These are phyloP conservation scores for Cladosporium halotolerans DNA, from an alignment of 2,329 filamentous ascomycete genomes.

Conservation along the genomic window DNA sequence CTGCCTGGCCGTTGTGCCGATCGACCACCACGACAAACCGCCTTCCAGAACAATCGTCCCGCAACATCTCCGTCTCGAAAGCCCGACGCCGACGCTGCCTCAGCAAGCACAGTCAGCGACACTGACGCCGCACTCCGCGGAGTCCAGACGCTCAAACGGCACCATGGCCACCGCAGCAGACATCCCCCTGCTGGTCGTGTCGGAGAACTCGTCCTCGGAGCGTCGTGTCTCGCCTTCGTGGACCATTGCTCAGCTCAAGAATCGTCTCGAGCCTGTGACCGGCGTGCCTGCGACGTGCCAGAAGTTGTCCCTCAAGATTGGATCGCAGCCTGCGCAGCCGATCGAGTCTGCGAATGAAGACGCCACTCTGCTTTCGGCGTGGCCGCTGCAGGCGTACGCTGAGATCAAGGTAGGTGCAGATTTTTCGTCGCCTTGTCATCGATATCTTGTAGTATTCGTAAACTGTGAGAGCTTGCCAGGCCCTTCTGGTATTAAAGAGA, in stretches of 20 bases:
- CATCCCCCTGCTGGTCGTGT: slow-evolving; percentile 67
- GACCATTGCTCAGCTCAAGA: slow-evolving; percentile 77
- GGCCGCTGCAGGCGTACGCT: slow-evolving; percentile 65
- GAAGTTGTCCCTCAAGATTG: slow-evolving; percentile 63
- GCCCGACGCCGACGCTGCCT: background rate
- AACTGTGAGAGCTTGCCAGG: too few species aligned
- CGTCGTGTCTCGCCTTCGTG: slow-evolving; percentile 88
- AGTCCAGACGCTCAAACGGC: background rate
- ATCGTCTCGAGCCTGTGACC: slow-evolving; percentile 85
- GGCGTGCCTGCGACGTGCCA: slow-evolving; percentile 80
- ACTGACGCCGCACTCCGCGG: background rate
- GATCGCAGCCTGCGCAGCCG: slow-evolving; percentile 55
- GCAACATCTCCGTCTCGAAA: background rate
- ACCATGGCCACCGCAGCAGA: slow-evolving; percentile 48
- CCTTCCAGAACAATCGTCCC: background rate
- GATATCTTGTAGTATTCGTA: too few species aligned
- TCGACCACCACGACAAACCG: background rate
- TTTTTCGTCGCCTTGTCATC: background rate
- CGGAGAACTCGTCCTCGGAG: slow-evolving; percentile 74
- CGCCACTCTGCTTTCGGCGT: slow-evolving; percentile 54
- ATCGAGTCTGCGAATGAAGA: slow-evolving; percentile 71
- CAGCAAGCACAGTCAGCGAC: background rate
- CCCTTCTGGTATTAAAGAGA: too few species aligned
- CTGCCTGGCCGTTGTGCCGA: background rate
- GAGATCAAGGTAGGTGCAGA: slow-evolving; percentile 66